Evolutionary conservation across 2,329 filamentous ascomycete species (phyloP), one percentile per base, ranked within the genome.

Genomic region (Epicoccum nigrum): DNA sequence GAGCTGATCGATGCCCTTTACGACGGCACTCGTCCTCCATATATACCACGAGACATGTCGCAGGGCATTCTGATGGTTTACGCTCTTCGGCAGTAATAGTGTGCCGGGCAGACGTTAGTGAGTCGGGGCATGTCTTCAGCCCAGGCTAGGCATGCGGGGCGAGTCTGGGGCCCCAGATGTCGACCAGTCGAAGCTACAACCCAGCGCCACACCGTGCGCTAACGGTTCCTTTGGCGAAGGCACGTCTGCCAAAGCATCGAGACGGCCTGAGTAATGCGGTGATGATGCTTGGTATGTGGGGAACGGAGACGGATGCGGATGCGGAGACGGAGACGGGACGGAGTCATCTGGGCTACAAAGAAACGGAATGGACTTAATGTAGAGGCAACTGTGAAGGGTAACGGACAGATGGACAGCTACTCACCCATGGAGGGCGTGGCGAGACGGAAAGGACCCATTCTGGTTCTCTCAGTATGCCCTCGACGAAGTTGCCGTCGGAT

Each of bases 101-200:
- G 21, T 38, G 12, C 51, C 45, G 34, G 34, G 51, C 23, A 25
- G 23, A 25, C 23, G 23, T 25, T 25, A 25, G 23, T 25, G 23
- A 25, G 23, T 25, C 23, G 23, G 23, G 23, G 23, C 45, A 31
- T 2, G 28, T 12, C 13, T 31, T 12, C 33, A 33, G 25, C 20
- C 30, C 17, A 37, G 30, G 35, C 55, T 52, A 58, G 50, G 42
- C 46, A 23, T 55, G 58, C 58, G 58, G 58, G 35, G 21, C 35
- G 7, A 38, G 23, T 39, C 35, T 39, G 35, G 35, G 58, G 58
- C 58, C 58, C 58, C 56, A 50, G 54, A 47, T 51, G 42, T 33
- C 31, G 41, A 43, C 54, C 51, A 60, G 55, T 47, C 35, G 56
- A 25, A 20, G 41, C 34, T 27, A 25, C 37, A 38, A 32, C 43